These are phyloP conservation scores for Neurospora sp. DNA, from an alignment of 495 filamentous ascomycete species.

Conservation along the genomic window DNA sequence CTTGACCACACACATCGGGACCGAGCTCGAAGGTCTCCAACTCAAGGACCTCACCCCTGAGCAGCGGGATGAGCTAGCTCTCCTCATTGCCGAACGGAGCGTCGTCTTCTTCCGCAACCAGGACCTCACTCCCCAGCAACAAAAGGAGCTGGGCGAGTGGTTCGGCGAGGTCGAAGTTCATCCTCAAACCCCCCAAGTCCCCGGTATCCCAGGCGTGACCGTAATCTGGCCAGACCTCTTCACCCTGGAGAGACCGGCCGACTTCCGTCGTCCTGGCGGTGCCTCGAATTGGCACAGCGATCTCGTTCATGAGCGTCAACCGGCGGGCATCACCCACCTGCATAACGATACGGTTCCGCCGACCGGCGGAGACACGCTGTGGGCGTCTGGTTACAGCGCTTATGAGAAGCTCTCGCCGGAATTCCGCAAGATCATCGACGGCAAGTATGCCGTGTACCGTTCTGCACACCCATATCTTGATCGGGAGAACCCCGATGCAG, in stretches of 20 bases:
- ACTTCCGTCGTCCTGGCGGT: slow-evolving; percentile 55
- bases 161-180: slow-evolving; percentile 61
- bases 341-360: slow-evolving; percentile 59
- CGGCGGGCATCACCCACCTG: slow-evolving; percentile 59
- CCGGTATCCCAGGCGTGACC: slow-evolving; percentile 51
- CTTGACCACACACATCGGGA: slow-evolving; percentile 58
- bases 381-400: slow-evolving; percentile 58
- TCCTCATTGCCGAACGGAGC: slow-evolving; percentile 61
- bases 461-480: slow-evolving; percentile 61
- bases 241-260: slow-evolving; percentile 43
- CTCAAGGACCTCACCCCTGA: slow-evolving; percentile 56
- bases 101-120: slow-evolving; percentile 72
- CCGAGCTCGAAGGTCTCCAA: slow-evolving; percentile 60
- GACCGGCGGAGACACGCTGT: slow-evolving; percentile 60
- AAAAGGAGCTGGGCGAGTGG: slow-evolving; percentile 54
- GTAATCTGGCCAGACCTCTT: slow-evolving; percentile 60
- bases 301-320: slow-evolving; percentile 59
- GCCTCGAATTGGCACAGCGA: slow-evolving; percentile 61
- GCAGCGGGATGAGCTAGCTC: slow-evolving; percentile 60
- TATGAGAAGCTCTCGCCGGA: slow-evolving; percentile 63
- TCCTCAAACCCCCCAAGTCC: slow-evolving; percentile 61
- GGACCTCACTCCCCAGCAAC: slow-evolving; percentile 58
- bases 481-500: slow-evolving; percentile 47
- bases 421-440: slow-evolving; percentile 63
- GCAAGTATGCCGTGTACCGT: slow-evolving; percentile 53